Evolutionary conservation across 1,284 basidiomycete genomes (phyloP).

Genomic region (Meira nashicola): DNA sequence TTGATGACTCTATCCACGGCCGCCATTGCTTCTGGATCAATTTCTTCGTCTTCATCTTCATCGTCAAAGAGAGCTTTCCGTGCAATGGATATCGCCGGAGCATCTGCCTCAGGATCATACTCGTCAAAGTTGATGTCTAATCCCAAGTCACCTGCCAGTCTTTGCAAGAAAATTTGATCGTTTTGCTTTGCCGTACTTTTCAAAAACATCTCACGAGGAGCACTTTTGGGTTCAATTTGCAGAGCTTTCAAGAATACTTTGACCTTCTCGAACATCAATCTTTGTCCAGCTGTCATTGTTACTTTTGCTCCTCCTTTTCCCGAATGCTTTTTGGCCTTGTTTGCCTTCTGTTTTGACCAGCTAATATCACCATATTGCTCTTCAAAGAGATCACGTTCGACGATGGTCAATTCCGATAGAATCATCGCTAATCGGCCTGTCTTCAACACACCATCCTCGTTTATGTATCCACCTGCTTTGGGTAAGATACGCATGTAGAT

Average conservation of each 20-base stretch:
- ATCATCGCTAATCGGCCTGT: constrained; percentile 76
- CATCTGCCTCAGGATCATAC: constrained; percentile 36
- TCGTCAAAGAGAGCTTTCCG: constrained; percentile 21
- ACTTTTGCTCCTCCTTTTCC: constrained; percentile 17
- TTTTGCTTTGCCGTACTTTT: constrained; percentile 23
- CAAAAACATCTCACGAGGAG: constrained; percentile 33
- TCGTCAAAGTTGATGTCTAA: constrained; percentile 44
- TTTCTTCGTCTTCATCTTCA: constrained; percentile 17
- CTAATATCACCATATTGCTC: constrained; percentile 80
- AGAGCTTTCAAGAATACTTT: constrained; percentile 18
- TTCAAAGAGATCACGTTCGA: constrained; percentile 85
- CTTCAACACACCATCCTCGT: constrained; percentile 80
- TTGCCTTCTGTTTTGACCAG: constrained; percentile 10
- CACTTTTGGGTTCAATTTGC: constrained; percentile 21
- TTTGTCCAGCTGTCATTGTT: constrained; percentile 17
- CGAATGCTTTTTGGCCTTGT: constrained; percentile 14
- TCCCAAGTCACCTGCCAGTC: constrained; percentile 34
- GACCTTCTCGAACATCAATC: constrained; percentile 23
- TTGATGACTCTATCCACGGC: constrained; percentile 77
- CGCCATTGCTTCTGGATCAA: constrained; percentile 58
- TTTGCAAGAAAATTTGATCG: constrained; percentile 39
- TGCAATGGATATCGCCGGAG: constrained; percentile 35
- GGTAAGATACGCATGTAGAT: constrained; percentile 91
- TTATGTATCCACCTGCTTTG: constrained; percentile 82
- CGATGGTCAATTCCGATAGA: constrained; percentile 76